phyloP scores from a whole-genome alignment of 164 flowering plant genomes.

The Vitis amurensis region DNA sequence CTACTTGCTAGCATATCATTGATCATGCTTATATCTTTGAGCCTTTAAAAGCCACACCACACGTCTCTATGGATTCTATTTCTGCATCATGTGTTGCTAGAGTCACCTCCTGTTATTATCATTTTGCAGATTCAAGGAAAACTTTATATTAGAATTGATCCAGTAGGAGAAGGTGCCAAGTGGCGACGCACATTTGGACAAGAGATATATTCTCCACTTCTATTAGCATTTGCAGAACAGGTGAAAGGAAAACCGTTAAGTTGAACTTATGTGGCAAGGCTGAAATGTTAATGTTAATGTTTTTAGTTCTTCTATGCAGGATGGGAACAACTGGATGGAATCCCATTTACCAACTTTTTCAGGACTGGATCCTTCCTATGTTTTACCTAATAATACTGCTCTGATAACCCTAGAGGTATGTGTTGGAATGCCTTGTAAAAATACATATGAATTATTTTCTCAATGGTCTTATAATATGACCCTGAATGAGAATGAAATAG shows the following conservation, averaged over 20 bases:
- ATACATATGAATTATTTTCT: background rate
- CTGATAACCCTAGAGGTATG: conserved; percentile 80
- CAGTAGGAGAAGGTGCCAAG: conserved; percentile 82
- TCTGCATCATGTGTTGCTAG: background rate
- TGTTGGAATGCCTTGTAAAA: background rate
- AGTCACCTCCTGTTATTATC: background rate
- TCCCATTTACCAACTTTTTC: conserved; percentile 58
- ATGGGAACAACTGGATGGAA: conserved; percentile 50
- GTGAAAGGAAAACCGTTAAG: conserved; percentile 26
- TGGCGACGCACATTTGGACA: conserved; percentile 96
- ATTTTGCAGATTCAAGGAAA: conserved; percentile 77
- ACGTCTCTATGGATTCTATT: background rate
- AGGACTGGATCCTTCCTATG: conserved; percentile 64
- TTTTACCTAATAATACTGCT: conserved; percentile 76
- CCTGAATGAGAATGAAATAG: background rate
- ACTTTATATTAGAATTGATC: conserved; percentile 73
- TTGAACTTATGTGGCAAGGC: background rate
- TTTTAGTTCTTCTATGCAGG: conserved; percentile 43
- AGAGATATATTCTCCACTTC: conserved; percentile 90
- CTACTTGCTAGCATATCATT: background rate
- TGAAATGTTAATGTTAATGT: conserved; percentile 8
- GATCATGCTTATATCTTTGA: background rate
- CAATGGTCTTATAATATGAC: background rate
- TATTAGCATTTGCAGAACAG: conserved; percentile 83
- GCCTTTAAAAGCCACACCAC: background rate